Percentiles rank a stretch among this genome's conserved stretches.
Evolutionary conservation across 2,329 filamentous ascomycete species (phyloP).

Genomic region (Pyricularia grisea): DNA sequence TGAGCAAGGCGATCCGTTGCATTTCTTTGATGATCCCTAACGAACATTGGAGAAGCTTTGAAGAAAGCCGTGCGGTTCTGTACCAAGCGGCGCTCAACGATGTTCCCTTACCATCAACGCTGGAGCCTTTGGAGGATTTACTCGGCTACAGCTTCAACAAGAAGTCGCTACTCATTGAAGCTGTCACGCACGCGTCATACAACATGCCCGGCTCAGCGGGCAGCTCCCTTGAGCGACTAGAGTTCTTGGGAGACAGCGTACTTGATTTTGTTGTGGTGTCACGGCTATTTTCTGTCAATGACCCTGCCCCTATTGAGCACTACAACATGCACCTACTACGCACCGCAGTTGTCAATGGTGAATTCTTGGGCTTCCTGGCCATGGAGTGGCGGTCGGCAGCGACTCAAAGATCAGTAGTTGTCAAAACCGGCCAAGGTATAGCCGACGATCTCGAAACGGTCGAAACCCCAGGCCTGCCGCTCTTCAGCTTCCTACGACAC

Average conservation of each 20-base stretch:
- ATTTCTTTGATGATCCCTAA: constrained; percentile 58
- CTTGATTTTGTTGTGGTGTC: constrained; percentile 69
- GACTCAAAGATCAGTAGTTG: constrained; percentile 10
- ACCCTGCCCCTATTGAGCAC: constrained; percentile 28
- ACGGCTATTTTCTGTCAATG: constrained; percentile 38
- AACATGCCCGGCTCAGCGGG: constrained; percentile 24
- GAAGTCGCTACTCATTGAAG: constrained; percentile 62
- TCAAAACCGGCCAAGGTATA: constrained; percentile 10
- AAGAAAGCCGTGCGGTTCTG: constrained; percentile 30
- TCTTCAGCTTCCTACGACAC: constrained; percentile 66
- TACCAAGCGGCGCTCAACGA: constrained; percentile 27
- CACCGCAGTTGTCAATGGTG: constrained; percentile 67
- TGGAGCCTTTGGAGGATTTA: constrained; percentile 49
- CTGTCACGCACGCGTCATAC: constrained; percentile 67
- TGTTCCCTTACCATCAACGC: constrained; percentile 25
- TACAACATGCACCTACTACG: constrained; percentile 67
- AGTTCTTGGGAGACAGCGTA: constrained; percentile 81
- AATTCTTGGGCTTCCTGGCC: constrained; percentile 69
- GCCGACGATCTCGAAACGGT: not conserved
- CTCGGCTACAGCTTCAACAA: constrained; percentile 65
- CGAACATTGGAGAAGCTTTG: constrained; percentile 40
- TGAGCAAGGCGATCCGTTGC: constrained; percentile 52
- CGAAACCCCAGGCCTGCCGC: constrained; percentile 22
- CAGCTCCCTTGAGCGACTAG: constrained; percentile 60
- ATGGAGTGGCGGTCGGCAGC: constrained; percentile 43